Evolutionary conservation across 1,139 yeast genomes (phyloP).

Genomic region (Trichomonascaceae sp.): DNA sequence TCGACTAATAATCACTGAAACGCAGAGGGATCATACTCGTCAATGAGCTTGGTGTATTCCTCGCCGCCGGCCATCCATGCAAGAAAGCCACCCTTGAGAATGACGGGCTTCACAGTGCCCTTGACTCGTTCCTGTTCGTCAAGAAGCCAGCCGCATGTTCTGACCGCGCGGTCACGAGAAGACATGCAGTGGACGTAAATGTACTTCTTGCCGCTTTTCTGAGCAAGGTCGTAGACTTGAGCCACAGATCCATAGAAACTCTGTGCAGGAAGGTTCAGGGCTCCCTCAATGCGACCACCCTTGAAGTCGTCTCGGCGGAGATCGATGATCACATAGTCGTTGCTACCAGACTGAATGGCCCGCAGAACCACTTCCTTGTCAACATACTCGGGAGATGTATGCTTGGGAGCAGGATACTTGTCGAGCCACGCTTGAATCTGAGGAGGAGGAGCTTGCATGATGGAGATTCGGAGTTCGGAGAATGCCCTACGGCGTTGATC

Average conservation of each 20-base stretch:
- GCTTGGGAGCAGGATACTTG: constrained; percentile 12
- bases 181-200: constrained; percentile 14
- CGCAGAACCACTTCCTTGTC: constrained; percentile 11
- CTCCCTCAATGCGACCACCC: constrained; percentile 16
- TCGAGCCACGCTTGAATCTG: constrained; percentile 13
- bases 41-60: constrained; percentile 12
- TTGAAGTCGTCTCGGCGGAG: constrained; percentile 15
- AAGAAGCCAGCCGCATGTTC: constrained; percentile 16
- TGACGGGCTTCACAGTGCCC: constrained; percentile 9
- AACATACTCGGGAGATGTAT: constrained; percentile 9
- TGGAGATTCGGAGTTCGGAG: too few species aligned
- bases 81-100: constrained; percentile 15
- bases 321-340: constrained; percentile 13
- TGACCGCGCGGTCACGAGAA: constrained; percentile 14
- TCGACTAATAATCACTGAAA: constrained; percentile 4
- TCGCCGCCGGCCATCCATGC: constrained; percentile 15
- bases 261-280: constrained; percentile 18
- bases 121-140: constrained; percentile 11
- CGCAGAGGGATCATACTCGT: constrained; percentile 11
- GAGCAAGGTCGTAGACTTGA: constrained; percentile 13
- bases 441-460: constrained; percentile 7
- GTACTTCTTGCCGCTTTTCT: constrained; percentile 12
- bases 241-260: constrained; percentile 12
- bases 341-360: constrained; percentile 6
- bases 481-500: too few species aligned